A percentile compares a stretch with the other conserved stretches of the same genome.
phyloP scores from a whole-genome alignment of 2,329 filamentous ascomycete genomes.

The Cladosporium sp. region DNA sequence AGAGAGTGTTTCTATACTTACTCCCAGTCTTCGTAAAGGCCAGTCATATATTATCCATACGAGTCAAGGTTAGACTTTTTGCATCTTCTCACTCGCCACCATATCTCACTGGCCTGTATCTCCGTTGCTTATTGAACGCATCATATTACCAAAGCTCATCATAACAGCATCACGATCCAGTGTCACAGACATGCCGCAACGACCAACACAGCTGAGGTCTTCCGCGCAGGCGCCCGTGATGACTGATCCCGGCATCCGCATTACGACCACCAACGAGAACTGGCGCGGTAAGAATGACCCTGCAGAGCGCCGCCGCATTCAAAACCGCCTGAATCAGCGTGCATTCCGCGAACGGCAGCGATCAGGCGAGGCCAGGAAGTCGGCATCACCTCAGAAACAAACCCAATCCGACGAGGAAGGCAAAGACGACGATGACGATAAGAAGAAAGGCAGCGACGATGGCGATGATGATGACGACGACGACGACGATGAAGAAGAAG shows the following conservation, averaged over 20 bases:
- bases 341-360: constrained; percentile 37
- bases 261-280: constrained; percentile 32
- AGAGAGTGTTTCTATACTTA: constrained; percentile 10
- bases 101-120: constrained; percentile 1
- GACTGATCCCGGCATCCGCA: constrained; percentile 16
- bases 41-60: constrained; percentile 12
- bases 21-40: background rate
- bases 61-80: constrained; percentile 1
- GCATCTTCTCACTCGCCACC: constrained; percentile 6
- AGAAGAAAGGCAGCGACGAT: background rate
- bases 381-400: background rate
- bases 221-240: background rate
- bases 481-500: background rate
- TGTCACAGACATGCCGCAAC: constrained; percentile 2
- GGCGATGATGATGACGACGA: constrained; percentile 1
- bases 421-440: background rate
- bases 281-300: constrained; percentile 38
- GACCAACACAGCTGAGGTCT: background rate
- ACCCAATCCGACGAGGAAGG: background rate
- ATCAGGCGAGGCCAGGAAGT: constrained; percentile 28
- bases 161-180: background rate
- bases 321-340: constrained; percentile 38
- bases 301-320: constrained; percentile 35
- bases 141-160: background rate
- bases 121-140: background rate